A percentile compares a stretch with the other conserved stretches of the same genome.
phyloP scores from a whole-genome alignment of 2,329 filamentous ascomycete species.

The Taxawa tesnikishii region DNA sequence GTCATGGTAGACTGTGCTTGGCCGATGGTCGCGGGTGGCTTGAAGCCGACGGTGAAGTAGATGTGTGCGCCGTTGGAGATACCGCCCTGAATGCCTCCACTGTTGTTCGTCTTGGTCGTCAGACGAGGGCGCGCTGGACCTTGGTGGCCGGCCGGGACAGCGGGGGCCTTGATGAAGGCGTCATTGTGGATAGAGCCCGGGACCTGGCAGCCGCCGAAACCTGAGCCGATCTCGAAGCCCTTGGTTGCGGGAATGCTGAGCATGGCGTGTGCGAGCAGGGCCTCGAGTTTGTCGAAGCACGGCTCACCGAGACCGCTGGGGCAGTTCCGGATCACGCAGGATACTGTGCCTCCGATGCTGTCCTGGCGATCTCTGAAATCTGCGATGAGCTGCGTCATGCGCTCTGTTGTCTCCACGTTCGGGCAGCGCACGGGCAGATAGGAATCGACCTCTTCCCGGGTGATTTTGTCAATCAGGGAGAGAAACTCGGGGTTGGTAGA shows the following conservation, averaged over 20 bases:
- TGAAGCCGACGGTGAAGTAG: constrained; percentile 93
- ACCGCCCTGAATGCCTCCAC: constrained; percentile 86
- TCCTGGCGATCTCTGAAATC: constrained; percentile 67
- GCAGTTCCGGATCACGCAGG: constrained; percentile 79
- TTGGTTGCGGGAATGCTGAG: constrained; percentile 90
- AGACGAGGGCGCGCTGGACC: constrained; percentile 37
- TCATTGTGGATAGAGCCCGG: constrained; percentile 90
- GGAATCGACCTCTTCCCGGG: constrained; percentile 64
- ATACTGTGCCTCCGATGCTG: constrained; percentile 89
- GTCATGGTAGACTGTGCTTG: constrained; percentile 74
- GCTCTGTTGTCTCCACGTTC: constrained; percentile 46
- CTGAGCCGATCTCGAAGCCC: constrained; percentile 89
- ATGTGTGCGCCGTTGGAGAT: constrained; percentile 89
- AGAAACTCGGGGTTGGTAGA: constrained; percentile 72
- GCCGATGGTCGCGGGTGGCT: constrained; percentile 86
- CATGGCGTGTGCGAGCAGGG: constrained; percentile 84
- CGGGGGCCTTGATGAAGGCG: constrained; percentile 55
- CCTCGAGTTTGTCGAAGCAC: constrained; percentile 91
- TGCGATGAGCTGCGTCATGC: constrained; percentile 71
- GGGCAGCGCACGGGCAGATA: constrained; percentile 85
- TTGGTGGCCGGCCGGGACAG: constrained; percentile 31
- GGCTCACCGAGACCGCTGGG: constrained; percentile 85
- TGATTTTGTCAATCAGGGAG: constrained; percentile 57
- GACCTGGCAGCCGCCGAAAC: constrained; percentile 77
- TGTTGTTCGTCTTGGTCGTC: constrained; percentile 87